Base-by-base conservation (phyloP, 2,329 filamentous ascomycete species). In the Colletotrichum viniferum region DNA sequence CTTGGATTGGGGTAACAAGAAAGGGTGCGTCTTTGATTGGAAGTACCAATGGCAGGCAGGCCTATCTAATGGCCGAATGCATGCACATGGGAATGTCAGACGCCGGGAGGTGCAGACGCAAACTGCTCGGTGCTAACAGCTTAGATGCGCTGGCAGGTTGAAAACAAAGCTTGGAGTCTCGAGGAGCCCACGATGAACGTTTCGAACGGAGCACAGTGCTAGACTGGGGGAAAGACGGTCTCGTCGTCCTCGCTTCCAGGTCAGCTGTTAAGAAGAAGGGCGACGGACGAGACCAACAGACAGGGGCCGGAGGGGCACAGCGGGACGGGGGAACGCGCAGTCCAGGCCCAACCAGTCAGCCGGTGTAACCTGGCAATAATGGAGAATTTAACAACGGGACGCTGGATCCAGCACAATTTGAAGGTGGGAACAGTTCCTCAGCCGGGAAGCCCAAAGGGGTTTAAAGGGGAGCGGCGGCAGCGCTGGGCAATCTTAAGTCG, bases 61-160 rank as follows among this genome's bases (percentile, higher is more conserved):
- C 36, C 24, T 61, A 28, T 30, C 62, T 26, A 43, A 56, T 34
- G 61, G 38, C 55, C 36, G 36, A 24, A 61, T 62, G 21, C 30
- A 71, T 38, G 34, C 26, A 48, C 24, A 34, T 52, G 36, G 62
- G 52, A 67, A 26, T 32, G 66, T 70, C 71, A 74, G 60, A 74
- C 71, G 71, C 71, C 66, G 66, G 66, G 70, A 74, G 66, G 58
- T 70, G 66, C 66, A 73, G 60, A 34, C 43, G 60, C 71, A 73
- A 64, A 21, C 14, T 58, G 28, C 48, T 32, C 56, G 43, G 36
- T 55, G n/a, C 43, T 18, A 55, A 21, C 64, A 66, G 61, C 21
- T 32, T 16, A 36, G 10, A 21, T 6, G 21, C 34, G n/a, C 26
- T 26, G 55, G 55, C 55, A 58, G 43, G 43, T 52, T 52, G 43